Evolutionary conservation across 768 basidiomycete genomes (phyloP).

Genomic region (Lyophyllum atratum): DNA sequence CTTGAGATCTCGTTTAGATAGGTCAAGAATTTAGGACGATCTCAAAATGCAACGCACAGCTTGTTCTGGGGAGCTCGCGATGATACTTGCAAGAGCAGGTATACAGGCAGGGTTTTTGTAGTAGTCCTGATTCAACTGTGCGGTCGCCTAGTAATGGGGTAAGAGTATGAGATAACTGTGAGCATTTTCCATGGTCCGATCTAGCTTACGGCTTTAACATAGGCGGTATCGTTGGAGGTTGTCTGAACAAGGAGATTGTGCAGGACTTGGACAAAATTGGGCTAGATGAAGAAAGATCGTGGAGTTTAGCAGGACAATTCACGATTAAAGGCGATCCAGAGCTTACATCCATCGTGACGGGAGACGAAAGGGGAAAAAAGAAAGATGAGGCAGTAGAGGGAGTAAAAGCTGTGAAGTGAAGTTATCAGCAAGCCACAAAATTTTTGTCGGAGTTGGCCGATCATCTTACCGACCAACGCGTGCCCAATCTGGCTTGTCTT

Average conservation of each 20-base stretch:
- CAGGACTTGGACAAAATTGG: constrained; percentile 75
- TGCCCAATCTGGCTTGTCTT: not conserved
- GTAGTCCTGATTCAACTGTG: constrained; percentile 87
- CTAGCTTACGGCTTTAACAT: constrained; percentile 81
- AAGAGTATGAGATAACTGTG: constrained; percentile 4
- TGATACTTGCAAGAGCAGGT: constrained; percentile 84
- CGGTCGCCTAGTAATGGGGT: constrained; percentile 68
- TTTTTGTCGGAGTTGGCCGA: constrained; percentile 64
- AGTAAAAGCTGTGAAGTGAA: constrained; percentile 18
- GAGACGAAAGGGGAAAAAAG: constrained; percentile 13
- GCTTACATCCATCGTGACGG: constrained; percentile 51
- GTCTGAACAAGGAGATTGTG: constrained; percentile 86
- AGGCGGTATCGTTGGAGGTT: constrained; percentile 83
- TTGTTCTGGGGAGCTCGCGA: constrained; percentile 81
- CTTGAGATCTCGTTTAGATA: constrained; percentile 40
- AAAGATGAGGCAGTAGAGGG: constrained; percentile 27
- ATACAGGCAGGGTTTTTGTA: constrained; percentile 93
- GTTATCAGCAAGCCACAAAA: constrained; percentile 35
- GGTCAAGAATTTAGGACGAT: constrained; percentile 4
- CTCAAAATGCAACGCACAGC: constrained; percentile 55
- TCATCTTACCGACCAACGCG: constrained; percentile 11
- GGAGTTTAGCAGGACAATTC: constrained; percentile 18
- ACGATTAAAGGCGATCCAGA: constrained; percentile 5
- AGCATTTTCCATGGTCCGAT: not conserved
- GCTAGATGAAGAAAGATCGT: constrained; percentile 40